Conservation (phyloP, 352 stramenopile genomes). For the Phytophthora chlamydospora region DNA sequence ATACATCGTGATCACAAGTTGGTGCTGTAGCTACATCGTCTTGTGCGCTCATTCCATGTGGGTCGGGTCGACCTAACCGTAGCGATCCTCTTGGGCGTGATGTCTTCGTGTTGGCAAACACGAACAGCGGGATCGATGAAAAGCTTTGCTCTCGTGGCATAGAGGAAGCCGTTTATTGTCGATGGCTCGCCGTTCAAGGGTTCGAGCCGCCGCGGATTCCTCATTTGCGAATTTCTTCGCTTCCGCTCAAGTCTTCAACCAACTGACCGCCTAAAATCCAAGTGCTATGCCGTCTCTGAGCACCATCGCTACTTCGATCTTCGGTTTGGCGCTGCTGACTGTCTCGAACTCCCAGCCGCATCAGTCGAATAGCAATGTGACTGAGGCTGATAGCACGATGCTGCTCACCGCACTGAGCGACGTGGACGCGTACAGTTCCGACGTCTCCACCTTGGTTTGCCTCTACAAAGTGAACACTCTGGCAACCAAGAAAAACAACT, state of each 20-base stretch:
- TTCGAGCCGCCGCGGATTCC: neutral
- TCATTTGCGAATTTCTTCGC: conserved; percentile 20
- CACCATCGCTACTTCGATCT: conserved; percentile 5
- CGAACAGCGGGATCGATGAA: conserved; percentile 1
- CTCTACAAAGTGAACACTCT: conserved; percentile 37
- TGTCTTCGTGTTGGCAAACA: too few relatives aligned
- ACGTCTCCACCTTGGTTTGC: conserved; percentile 37
- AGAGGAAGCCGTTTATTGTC: neutral
- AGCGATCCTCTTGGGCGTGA: too few relatives aligned
- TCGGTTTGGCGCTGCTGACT: neutral
- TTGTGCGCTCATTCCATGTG: conserved; percentile 18
- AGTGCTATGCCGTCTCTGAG: conserved; percentile 9
- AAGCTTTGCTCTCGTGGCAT: conserved; percentile 12
- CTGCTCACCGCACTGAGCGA: conserved; percentile 35
- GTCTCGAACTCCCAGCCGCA: neutral
- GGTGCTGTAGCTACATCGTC: conserved; percentile 3
- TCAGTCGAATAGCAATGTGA: conserved; percentile 12
- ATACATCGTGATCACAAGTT: neutral
- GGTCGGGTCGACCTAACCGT: too few relatives aligned
- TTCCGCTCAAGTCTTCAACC: conserved; percentile 9
- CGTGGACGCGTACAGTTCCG: conserved; percentile 31
- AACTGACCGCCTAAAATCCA: neutral
- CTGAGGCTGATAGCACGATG: conserved; percentile 21
- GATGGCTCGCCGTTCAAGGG: neutral
- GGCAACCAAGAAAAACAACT: conserved; percentile 45